phyloP scores from a whole-genome alignment of 116 monocot species.

The Papilionanthe hybrid region DNA sequence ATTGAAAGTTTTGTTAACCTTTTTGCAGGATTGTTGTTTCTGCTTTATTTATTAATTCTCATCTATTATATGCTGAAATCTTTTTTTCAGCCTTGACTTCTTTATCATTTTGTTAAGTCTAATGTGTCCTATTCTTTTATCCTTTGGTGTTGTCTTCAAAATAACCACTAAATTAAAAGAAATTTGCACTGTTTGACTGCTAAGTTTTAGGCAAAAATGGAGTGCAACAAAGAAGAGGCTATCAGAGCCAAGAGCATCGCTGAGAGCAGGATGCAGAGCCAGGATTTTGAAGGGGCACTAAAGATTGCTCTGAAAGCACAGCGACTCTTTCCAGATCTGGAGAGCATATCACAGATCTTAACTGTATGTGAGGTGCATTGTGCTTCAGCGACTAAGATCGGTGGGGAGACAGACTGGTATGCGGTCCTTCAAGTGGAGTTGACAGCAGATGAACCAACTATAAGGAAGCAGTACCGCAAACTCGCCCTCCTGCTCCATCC shows the following conservation, averaged over 20 bases:
- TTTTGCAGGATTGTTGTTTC: neutral
- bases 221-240: constrained; percentile 30
- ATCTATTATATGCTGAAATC: neutral
- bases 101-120: neutral
- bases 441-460: constrained; percentile 17
- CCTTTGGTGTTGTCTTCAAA: neutral
- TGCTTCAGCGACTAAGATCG: constrained; percentile 7
- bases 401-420: constrained; percentile 23
- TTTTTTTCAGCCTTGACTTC: neutral
- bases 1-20: neutral
- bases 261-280: constrained; percentile 18
- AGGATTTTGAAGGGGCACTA: constrained; percentile 16
- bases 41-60: neutral
- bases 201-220: constrained; percentile 9
- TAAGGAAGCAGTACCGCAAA: constrained; percentile 27
- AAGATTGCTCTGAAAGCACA: constrained; percentile 29
- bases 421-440: constrained; percentile 21
- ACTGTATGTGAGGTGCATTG: constrained; percentile 26
- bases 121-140: neutral
- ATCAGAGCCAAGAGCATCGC: constrained; percentile 26
- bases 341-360: constrained; percentile 19
- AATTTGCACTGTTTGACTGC: neutral
- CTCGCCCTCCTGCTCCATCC: constrained; percentile 28
- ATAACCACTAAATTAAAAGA: neutral
- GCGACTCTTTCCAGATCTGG: constrained; percentile 14